Evolutionary conservation across 2,329 filamentous ascomycete genomes (phyloP), one percentile per base, ranked within the genome.

Genomic region (Fusarium fujikuroi): DNA sequence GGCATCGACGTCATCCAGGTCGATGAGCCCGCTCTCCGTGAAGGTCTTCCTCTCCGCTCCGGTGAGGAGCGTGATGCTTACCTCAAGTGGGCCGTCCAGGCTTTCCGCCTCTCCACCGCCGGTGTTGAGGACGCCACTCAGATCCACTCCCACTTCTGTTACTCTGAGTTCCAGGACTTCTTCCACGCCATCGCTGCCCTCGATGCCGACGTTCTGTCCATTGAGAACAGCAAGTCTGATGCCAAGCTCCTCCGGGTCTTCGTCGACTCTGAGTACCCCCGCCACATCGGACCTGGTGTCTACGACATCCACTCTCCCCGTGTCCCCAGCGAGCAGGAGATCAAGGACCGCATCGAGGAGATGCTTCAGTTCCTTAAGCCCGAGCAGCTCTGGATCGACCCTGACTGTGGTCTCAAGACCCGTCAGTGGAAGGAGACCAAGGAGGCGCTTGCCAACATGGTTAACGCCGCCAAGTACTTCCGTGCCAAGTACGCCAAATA

Each of bases 141-240:
- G 90, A 98, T 99, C 85, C 96, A 99, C 92, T 98, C 95, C 75
- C 96, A 99, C 90, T 99, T 99, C 93, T 99, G 96, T 87, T 99
- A 99, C 92, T 98, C 96, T 60, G 96, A 99, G 90, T 99, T 99
- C 94, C 96, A 99, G 88, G 96, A 99, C 90, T 99, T 99, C 91
- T 99, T 99, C 95, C 94, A 98, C 87, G 96, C 96, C 87, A 99
- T 99, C 80, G 94, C 96, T 76, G 95, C 96, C 71, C 92, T 99
- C 75, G 96, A 99, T 83, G 95, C 96, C 74, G 96, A 99, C 86
- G 96, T 99, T 74, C 92, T 99, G 81, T 97, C 94, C 82, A 99
- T 99, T 80, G 96, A 99, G 92, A 99, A 99, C 94, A 97, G 93
- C 93, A 99, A 99, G 93, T 97, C 94, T 80, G 96, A 99, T 81